Evolutionary conservation across 441 rosid species (phyloP), one percentile per base, ranked within the genome.

Genomic region (Populus hybrid): DNA sequence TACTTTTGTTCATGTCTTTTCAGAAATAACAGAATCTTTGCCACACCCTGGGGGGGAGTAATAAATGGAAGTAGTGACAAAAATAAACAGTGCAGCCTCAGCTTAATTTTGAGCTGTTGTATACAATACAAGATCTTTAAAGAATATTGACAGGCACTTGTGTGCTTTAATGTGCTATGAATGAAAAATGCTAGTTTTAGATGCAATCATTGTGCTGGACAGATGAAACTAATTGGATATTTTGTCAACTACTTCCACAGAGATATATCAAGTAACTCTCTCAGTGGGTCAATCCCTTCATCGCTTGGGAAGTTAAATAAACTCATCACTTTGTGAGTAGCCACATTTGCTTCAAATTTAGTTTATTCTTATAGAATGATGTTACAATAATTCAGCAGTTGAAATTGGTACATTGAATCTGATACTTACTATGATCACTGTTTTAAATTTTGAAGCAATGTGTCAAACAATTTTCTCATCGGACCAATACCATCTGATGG

Each of bases 401-500:
- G 10, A 68, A 67, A 70, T 10, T 74, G n/a, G 63, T 72, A 42
- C 20, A 12, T 68, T 18, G 63, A 59, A 74, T 77, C 64, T 78
- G 69, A 69, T 68, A 65, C 64, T 81, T 73, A 21, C 33, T 72
- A 4, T 78, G 7, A 42, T 42, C 38, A 73, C 72, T 66, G 67
- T 83, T 11, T 78, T 81, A 38, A 78, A 70, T 68, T 29, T 29
- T 78, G 86, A 87, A 92, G 97, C 88, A 93, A 96, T 69, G 89
- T 93, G 72, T 93, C 99, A 35, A 91, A 91, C 88, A 96, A 96
- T 84, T 96, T 94, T 85, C 91, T 96, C 74, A 83, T 40, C 42
- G 98, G 99, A 73, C 78, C 90, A 73, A 92, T 94, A 86, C 99
- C 99, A 82, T 82, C 91, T 31, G 89, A 89, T 76, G 98, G 96